These are phyloP conservation scores for Gracilariopsis chorda DNA, from an alignment of 23 red algal species.

Conservation along the genomic window DNA sequence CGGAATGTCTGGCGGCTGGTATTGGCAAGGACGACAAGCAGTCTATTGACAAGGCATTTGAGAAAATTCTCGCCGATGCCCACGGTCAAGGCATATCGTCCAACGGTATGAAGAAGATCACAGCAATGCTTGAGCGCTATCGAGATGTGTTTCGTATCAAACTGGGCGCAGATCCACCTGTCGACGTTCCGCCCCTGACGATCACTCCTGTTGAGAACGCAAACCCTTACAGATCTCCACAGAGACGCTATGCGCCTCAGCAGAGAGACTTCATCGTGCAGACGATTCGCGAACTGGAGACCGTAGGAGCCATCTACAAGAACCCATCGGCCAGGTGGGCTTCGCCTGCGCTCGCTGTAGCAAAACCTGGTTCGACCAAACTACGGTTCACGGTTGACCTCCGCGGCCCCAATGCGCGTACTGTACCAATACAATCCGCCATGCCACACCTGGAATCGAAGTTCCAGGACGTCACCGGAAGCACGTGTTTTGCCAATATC, in stretches of 20 bases:
- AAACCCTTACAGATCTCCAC: not conserved
- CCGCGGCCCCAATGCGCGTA: not conserved
- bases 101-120: too few relatives aligned
- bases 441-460: constrained; percentile 28
- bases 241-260: not conserved
- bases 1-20: not conserved
- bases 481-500: constrained; percentile 13
- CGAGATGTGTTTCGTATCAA: not conserved
- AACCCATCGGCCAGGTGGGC: not conserved
- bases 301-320: not conserved
- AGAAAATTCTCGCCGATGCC: too few relatives aligned
- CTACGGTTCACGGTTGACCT: constrained; percentile 15
- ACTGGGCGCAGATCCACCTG: not conserved
- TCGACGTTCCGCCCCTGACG: not conserved
- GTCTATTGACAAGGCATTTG: not conserved
- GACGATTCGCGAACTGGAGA: not conserved
- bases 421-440: not conserved
- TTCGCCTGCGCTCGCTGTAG: not conserved
- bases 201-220: not conserved
- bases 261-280: not conserved
- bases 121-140: not conserved
- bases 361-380: not conserved
- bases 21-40: not conserved
- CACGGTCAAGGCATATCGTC: too few relatives aligned
- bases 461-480: not conserved